Conservation (phyloP, 1,139 yeast species). For the Hansenula lynferdii region DNA sequence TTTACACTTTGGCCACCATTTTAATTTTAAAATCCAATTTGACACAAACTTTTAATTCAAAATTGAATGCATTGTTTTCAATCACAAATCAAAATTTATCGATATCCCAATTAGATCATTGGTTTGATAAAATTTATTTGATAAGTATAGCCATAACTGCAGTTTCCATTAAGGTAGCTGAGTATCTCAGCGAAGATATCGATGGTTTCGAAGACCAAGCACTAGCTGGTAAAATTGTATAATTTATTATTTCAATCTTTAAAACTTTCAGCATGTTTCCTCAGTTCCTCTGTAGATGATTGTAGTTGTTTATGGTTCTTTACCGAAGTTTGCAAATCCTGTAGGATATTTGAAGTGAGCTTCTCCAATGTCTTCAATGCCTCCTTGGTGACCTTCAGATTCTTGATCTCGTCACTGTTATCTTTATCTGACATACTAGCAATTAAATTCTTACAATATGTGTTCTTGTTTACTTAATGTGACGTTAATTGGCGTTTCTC, state of each 20-base stretch:
- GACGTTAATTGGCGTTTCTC: too few species aligned
- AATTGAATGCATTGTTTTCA: conserved; percentile 24
- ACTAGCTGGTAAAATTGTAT: conserved; percentile 17
- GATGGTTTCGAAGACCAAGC: conserved; percentile 19
- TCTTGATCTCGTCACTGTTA: not conserved
- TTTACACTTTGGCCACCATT: conserved; percentile 78
- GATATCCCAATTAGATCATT: conserved; percentile 60
- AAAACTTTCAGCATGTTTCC: not conserved
- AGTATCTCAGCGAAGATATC: conserved; percentile 11
- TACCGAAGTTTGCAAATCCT: not conserved
- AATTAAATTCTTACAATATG: too few species aligned
- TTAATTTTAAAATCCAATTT: conserved; percentile 70
- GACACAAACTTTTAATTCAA: conserved; percentile 50
- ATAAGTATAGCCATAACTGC: conserved; percentile 49
- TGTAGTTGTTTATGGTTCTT: conserved; percentile 1
- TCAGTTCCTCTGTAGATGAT: not conserved
- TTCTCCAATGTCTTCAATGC: not conserved
- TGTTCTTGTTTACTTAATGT: too few species aligned
- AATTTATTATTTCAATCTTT: too few species aligned
- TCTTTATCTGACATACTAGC: too few species aligned
- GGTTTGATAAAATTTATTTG: conserved; percentile 78
- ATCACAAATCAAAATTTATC: conserved; percentile 24
- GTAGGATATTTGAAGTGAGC: not conserved
- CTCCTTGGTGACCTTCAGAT: not conserved
- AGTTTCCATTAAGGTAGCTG: conserved; percentile 32